Evolutionary conservation across 225 moss, liverwort and hornwort species (phyloP).

Genomic region (Pseudoscleropodium purum): DNA sequence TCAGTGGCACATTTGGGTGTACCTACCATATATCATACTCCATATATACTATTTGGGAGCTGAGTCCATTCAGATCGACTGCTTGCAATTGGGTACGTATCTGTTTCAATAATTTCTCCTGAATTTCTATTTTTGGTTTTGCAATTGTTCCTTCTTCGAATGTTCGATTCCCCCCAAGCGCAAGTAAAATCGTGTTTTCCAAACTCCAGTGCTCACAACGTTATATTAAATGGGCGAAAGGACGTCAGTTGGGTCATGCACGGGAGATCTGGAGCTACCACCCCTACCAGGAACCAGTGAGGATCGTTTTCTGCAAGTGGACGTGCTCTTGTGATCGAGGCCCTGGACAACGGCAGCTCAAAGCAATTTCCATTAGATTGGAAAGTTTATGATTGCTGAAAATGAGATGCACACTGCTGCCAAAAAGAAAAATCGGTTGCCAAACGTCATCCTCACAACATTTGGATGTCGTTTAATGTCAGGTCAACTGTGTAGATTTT

Average conservation of each 20-base stretch:
- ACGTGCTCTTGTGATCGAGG: too few relatives aligned
- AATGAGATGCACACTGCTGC: background rate
- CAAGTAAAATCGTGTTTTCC: background rate
- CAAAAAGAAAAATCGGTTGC: background rate
- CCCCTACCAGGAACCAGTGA: too few relatives aligned
- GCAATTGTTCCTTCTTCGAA: background rate
- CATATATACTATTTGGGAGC: background rate
- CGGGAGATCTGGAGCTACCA: too few relatives aligned
- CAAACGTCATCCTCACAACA: rapidly evolving
- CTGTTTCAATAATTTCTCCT: background rate
- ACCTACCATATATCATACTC: too few relatives aligned
- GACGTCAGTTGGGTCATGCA: background rate
- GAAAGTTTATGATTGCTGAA: background rate
- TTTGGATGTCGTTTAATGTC: background rate
- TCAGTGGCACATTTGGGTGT: too few relatives aligned
- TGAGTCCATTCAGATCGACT: background rate
- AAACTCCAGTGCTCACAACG: background rate
- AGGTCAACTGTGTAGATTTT: background rate
- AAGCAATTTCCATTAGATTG: background rate
- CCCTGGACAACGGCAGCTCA: background rate
- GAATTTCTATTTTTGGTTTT: background rate
- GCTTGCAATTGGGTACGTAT: background rate
- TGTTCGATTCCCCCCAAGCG: background rate
- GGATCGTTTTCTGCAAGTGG: too few relatives aligned
- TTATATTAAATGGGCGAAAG: background rate